Conservation (phyloP, 2,329 filamentous ascomycete species). For the Talaromyces islandicus region DNA sequence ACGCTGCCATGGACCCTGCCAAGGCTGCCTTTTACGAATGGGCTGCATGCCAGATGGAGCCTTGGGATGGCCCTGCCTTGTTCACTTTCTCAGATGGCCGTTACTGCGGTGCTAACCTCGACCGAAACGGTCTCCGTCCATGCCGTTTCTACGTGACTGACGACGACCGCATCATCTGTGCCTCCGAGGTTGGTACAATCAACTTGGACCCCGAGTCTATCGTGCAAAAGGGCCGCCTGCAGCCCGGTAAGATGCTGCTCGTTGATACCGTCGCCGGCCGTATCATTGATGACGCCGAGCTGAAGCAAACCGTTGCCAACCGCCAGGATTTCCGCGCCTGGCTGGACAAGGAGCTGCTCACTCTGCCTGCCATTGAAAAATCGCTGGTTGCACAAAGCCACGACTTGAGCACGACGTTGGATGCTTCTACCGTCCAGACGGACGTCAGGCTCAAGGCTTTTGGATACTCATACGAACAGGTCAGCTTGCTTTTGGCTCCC, state of each 20-base stretch:
- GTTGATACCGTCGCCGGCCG: conserved; percentile 87
- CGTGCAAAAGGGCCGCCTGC: conserved; percentile 85
- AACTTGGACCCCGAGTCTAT: conserved; percentile 83
- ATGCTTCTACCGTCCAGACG: conserved; percentile 68
- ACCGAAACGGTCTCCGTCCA: conserved; percentile 89
- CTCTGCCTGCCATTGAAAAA: conserved; percentile 67
- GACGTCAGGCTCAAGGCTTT: conserved; percentile 80
- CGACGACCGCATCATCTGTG: conserved; percentile 94
- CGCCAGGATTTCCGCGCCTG: conserved; percentile 83
- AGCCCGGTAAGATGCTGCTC: conserved; percentile 92
- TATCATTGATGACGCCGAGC: conserved; percentile 88
- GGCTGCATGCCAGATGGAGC: conserved; percentile 98
- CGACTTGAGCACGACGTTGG: conserved; percentile 62
- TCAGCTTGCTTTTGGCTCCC: conserved; percentile 81
- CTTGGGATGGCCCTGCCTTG: conserved; percentile 92
- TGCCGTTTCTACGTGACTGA: conserved; percentile 97
- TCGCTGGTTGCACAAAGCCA: conserved; percentile 49
- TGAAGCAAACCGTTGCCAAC: conserved; percentile 82
- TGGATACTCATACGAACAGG: conserved; percentile 92
- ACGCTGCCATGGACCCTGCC: conserved; percentile 81
- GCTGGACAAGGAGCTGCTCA: conserved; percentile 80
- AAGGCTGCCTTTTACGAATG: conserved; percentile 98
- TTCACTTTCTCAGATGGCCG: conserved; percentile 96
- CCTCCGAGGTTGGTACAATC: conserved; percentile 93
- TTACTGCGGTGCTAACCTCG: conserved; percentile 94